These are phyloP conservation scores for Phytophthora cajani DNA, from an alignment of 352 stramenopile genomes.

Conservation along the genomic window DNA sequence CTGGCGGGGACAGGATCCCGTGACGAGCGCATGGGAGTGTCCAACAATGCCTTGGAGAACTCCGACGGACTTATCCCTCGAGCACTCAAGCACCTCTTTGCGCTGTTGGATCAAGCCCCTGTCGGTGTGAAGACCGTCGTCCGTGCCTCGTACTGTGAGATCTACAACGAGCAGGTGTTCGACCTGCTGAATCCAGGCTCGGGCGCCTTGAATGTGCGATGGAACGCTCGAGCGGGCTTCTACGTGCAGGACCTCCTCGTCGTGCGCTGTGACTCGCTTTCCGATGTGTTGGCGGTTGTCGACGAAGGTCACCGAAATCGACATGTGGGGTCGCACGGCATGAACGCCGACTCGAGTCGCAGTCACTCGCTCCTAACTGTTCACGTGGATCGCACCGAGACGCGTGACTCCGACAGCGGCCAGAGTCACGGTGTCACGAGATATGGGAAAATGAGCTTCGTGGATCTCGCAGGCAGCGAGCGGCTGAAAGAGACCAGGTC, in stretches of 20 bases:
- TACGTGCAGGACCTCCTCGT: conserved; percentile 84
- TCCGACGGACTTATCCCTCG: conserved; percentile 78
- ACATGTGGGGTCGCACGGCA: conserved; percentile 67
- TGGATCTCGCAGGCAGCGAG: conserved; percentile 84
- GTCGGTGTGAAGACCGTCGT: conserved; percentile 67
- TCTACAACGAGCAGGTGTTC: conserved; percentile 88
- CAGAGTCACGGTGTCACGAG: conserved; percentile 51
- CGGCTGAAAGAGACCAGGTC: conserved; percentile 78
- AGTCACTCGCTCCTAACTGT: conserved; percentile 83
- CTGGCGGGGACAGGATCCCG: conserved; percentile 29
- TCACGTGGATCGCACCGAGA: conserved; percentile 68
- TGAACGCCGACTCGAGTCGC: conserved; percentile 86
- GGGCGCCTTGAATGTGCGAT: conserved; percentile 70
- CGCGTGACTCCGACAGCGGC: conserved; percentile 46
- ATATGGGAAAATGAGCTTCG: conserved; percentile 83
- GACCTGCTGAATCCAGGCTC: conserved; percentile 77
- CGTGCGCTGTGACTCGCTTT: conserved; percentile 74
- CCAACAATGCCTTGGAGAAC: conserved; percentile 30
- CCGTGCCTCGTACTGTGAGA: conserved; percentile 80
- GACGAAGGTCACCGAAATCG: conserved; percentile 79
- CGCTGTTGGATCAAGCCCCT: conserved; percentile 49
- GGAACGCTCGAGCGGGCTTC: conserved; percentile 76
- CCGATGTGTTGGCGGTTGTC: conserved; percentile 79
- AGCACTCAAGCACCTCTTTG: conserved; percentile 75
- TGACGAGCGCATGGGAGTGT: conserved; percentile 21